Percentiles rank a stretch among this genome's conserved stretches.
Evolutionary conservation across 768 basidiomycete genomes (phyloP).

Genomic region (Phylloporus sp.): DNA sequence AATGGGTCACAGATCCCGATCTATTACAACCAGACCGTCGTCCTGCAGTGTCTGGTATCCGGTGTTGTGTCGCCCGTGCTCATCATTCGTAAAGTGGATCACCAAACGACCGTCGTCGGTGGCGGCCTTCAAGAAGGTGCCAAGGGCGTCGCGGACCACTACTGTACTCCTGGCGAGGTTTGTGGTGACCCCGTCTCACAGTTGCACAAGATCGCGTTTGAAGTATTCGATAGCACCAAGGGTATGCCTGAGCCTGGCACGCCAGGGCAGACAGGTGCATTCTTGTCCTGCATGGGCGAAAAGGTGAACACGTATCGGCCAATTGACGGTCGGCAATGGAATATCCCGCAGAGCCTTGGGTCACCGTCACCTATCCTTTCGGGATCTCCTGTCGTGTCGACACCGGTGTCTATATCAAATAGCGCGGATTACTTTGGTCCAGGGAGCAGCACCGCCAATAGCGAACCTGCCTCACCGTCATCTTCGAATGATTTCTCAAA

Average conservation of each 20-base stretch:
- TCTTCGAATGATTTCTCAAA: conserved; percentile 68
- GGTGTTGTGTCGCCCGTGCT: conserved; percentile 92
- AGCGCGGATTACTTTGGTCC: conserved; percentile 65
- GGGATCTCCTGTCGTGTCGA: conserved; percentile 65
- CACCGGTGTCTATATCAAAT: conserved; percentile 49
- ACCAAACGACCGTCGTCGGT: conserved; percentile 84
- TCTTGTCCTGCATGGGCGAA: conserved; percentile 89
- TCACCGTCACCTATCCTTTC: conserved; percentile 60
- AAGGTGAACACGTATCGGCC: conserved; percentile 90
- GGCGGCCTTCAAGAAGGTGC: conserved; percentile 87
- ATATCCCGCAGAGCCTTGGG: conserved; percentile 40
- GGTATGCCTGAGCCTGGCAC: conserved; percentile 71
- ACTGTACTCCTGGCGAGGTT: conserved; percentile 78
- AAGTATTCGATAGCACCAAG: conserved; percentile 75
- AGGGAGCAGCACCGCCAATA: conserved; percentile 41
- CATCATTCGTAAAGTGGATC: conserved; percentile 92
- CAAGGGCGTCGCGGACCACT: conserved; percentile 80
- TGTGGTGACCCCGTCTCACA: conserved; percentile 95
- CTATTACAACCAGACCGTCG: conserved; percentile 95
- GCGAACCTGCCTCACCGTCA: conserved; percentile 65
- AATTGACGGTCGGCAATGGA: conserved; percentile 80
- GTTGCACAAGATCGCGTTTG: conserved; percentile 92
- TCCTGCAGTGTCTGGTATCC: conserved; percentile 90
- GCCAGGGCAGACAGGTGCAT: conserved; percentile 75
- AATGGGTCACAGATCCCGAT: conserved; percentile 85